A percentile compares a stretch with the other conserved stretches of the same genome.
phyloP scores from a whole-genome alignment of 2,329 filamentous ascomycete genomes.

The Penicillium crustosum region DNA sequence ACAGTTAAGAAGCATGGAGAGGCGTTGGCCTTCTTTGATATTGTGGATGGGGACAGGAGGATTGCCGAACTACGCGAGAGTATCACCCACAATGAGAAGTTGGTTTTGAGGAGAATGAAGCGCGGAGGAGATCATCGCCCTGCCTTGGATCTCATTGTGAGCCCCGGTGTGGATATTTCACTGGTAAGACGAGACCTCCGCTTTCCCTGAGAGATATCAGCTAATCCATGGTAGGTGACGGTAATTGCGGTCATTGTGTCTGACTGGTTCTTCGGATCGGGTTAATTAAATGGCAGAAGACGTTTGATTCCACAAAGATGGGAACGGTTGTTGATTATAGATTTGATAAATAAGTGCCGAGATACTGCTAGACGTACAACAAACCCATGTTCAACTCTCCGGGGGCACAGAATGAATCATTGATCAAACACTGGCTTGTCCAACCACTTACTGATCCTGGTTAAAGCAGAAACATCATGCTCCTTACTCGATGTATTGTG shows the following conservation, averaged over 20 bases:
- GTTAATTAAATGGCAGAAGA: no score
- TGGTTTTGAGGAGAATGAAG: slow-evolving; percentile 13
- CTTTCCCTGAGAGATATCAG: not conserved
- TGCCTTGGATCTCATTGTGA: slow-evolving; percentile 24
- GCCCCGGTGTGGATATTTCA: slow-evolving; percentile 24
- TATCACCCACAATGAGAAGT: slow-evolving; percentile 19
- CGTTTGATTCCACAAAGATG: not conserved
- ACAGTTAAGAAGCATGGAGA: slow-evolving; percentile 13
- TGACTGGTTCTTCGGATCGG: no score
- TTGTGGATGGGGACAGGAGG: slow-evolving; percentile 25
- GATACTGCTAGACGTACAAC: not conserved
- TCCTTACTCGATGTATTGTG: not conserved
- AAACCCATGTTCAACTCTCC: not conserved
- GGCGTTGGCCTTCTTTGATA: slow-evolving; percentile 19
- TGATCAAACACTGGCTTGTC: not conserved
- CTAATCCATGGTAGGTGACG: not conserved
- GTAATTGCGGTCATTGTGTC: not conserved
- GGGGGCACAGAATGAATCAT: not conserved
- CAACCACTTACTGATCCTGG: not conserved
- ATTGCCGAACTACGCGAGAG: slow-evolving; percentile 25
- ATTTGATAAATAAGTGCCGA: not conserved
- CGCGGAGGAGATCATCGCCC: slow-evolving; percentile 17
- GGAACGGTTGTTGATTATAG: not conserved
- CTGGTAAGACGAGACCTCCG: slow-evolving; percentile 14
- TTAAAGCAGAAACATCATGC: slow-evolving; percentile 7